A percentile compares a stretch with the other conserved stretches of the same genome.
These are phyloP conservation scores for Andrographis paniculata DNA, from an alignment of 305 asterid genomes.

Conservation along the genomic window DNA sequence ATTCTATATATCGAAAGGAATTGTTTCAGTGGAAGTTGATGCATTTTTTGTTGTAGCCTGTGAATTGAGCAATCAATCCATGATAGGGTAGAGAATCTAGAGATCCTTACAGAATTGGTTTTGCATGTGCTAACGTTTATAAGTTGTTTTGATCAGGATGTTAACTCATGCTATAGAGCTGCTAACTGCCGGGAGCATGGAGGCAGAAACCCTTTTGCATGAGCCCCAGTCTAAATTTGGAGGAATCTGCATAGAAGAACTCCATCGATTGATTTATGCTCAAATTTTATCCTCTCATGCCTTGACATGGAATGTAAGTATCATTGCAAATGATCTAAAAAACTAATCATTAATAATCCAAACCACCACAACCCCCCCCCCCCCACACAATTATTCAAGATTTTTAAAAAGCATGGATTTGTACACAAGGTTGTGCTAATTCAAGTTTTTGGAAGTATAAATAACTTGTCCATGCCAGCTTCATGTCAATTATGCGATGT, in stretches of 20 bases:
- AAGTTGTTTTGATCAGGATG: slow-evolving; percentile 52
- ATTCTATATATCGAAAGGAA: slow-evolving; percentile 5
- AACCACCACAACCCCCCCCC: no score
- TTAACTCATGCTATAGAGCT: slow-evolving; percentile 77
- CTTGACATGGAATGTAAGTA: slow-evolving; percentile 92
- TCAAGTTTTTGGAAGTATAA: slow-evolving; percentile 13
- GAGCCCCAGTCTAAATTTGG: slow-evolving; percentile 61
- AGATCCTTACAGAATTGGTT: slow-evolving; percentile 10
- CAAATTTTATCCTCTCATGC: slow-evolving; percentile 90
- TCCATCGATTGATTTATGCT: slow-evolving; percentile 73
- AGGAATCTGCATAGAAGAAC: slow-evolving; percentile 88
- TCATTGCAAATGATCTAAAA: background rate
- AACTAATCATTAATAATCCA: background rate
- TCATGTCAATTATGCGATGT: background rate
- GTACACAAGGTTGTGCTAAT: slow-evolving; percentile 5
- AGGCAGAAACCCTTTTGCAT: slow-evolving; percentile 63
- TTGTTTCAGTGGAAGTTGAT: background rate
- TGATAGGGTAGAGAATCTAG: slow-evolving; percentile 13
- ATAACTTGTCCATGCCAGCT: slow-evolving; percentile 5
- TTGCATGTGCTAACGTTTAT: slow-evolving; percentile 6
- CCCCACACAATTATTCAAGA: no score
- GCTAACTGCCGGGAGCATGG: slow-evolving; percentile 72
- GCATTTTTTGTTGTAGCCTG: slow-evolving; percentile 14
- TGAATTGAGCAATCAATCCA: slow-evolving; percentile 13
- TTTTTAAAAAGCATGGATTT: background rate